Evolutionary conservation across 805 yeast genomes (phyloP).

Genomic region (Candida khao-thaluensis): DNA sequence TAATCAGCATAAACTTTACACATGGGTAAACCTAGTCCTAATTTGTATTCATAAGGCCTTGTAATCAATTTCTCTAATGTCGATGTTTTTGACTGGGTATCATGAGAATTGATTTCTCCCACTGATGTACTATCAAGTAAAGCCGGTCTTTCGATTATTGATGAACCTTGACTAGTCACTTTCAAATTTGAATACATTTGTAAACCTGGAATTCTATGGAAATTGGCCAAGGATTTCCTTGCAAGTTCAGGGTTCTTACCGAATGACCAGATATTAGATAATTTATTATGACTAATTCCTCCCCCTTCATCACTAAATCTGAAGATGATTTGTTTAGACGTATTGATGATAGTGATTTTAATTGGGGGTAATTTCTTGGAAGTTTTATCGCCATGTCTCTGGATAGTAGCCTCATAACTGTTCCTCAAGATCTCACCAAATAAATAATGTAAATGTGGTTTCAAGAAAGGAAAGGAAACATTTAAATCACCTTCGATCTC

Average conservation of each 20-base stretch:
- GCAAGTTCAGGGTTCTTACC: slow-evolving; percentile 68
- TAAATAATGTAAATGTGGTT: slow-evolving; percentile 81
- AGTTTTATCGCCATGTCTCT: slow-evolving; percentile 27
- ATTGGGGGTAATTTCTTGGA: slow-evolving; percentile 62
- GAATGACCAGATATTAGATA: slow-evolving; percentile 80
- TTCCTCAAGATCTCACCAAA: slow-evolving; percentile 87
- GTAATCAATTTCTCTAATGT: slow-evolving; percentile 65
- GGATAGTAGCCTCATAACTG: slow-evolving; percentile 76
- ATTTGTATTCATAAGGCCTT: slow-evolving; percentile 69
- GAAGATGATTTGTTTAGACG: slow-evolving; percentile 65
- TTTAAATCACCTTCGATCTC: slow-evolving; percentile 71
- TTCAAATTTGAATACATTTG: slow-evolving; percentile 41
- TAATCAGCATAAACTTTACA: slow-evolving; percentile 91
- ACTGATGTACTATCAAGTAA: slow-evolving; percentile 41
- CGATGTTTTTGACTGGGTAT: slow-evolving; percentile 37
- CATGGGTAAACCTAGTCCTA: slow-evolving; percentile 91
- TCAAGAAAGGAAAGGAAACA: slow-evolving; percentile 75
- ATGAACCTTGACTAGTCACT: slow-evolving; percentile 42
- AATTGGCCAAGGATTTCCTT: slow-evolving; percentile 55
- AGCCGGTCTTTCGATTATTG: slow-evolving; percentile 27
- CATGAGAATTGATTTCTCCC: slow-evolving; percentile 18
- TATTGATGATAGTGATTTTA: slow-evolving; percentile 68
- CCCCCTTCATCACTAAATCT: slow-evolving; percentile 90
- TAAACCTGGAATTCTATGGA: slow-evolving; percentile 69
- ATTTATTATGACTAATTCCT: slow-evolving; percentile 63